Conservation (phyloP, 345 rosid species). For the Mercurialis annua region DNA sequence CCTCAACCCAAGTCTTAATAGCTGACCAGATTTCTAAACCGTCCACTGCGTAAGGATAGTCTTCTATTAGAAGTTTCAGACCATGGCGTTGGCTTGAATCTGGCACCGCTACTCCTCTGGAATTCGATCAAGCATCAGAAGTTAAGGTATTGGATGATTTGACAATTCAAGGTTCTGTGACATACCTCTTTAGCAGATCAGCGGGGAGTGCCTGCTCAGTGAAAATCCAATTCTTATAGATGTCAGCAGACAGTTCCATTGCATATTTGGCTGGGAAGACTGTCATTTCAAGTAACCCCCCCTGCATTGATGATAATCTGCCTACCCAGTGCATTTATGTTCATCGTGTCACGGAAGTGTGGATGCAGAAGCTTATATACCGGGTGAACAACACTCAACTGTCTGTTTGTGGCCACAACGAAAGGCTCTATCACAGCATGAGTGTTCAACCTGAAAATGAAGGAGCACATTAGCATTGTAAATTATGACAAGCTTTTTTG, state of each 20-base stretch:
- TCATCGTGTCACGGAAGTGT: conserved; percentile 36
- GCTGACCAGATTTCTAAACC: conserved; percentile 46
- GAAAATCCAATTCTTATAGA: conserved; percentile 40
- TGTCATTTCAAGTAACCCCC: conserved; percentile 30
- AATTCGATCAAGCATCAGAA: no score
- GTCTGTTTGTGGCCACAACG: conserved; percentile 41
- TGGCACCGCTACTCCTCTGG: conserved; percentile 40
- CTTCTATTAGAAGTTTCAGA: conserved; percentile 30
- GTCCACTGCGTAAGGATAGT: conserved; percentile 42
- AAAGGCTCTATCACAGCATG: conserved; percentile 44
- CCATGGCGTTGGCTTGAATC: conserved; percentile 30
- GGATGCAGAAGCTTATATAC: conserved; percentile 43
- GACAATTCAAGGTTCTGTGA: no score
- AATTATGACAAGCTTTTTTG: neutral
- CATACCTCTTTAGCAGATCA: conserved; percentile 38
- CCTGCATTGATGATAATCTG: conserved; percentile 39
- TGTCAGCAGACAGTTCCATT: conserved; percentile 32
- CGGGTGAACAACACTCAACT: conserved; percentile 41
- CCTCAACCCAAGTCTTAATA: conserved; percentile 36
- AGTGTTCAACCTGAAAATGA: conserved; percentile 31
- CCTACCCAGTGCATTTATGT: conserved; percentile 32
- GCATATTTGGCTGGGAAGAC: conserved; percentile 36
- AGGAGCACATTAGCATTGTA: neutral
- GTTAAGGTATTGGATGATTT: no score
- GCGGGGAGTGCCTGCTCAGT: conserved; percentile 39